These are phyloP conservation scores for Diaporthe citriasiana DNA, from an alignment of 2,329 filamentous ascomycete species.

Conservation along the genomic window DNA sequence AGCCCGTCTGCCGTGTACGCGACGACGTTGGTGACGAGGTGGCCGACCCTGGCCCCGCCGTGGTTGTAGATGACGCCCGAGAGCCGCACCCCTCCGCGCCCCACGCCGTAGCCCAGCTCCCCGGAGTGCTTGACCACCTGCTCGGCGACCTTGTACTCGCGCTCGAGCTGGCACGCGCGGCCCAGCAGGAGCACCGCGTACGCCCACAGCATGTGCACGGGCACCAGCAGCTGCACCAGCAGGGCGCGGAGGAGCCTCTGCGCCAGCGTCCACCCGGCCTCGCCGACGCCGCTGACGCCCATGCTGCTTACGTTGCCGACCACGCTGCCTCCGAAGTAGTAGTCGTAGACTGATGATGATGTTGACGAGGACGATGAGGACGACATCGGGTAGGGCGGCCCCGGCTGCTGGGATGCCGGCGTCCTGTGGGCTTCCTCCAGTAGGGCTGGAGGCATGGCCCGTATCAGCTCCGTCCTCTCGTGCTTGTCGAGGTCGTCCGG, in stretches of 20 bases:
- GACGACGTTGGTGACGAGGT: constrained; percentile 67
- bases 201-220: constrained; percentile 72
- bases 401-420: constrained; percentile 25
- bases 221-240: constrained; percentile 71
- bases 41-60: constrained; percentile 75
- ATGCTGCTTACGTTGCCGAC: background rate
- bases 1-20: constrained; percentile 75
- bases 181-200: constrained; percentile 69
- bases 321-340: background rate
- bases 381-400: background rate
- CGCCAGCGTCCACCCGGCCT: constrained; percentile 58
- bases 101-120: constrained; percentile 66
- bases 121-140: constrained; percentile 67
- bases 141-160: constrained; percentile 75
- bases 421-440: constrained; percentile 42
- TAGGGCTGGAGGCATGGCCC: constrained; percentile 60
- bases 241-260: constrained; percentile 69
- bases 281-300: constrained; percentile 1
- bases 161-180: constrained; percentile 73
- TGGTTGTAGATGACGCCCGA: constrained; percentile 70
- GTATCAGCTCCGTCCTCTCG: constrained; percentile 66
- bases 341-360: background rate
- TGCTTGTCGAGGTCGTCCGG: constrained; percentile 68
- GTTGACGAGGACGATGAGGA: constrained; percentile 1
- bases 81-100: constrained; percentile 65